Evolutionary conservation across 306 rosid species (phyloP), one percentile per base, ranked within the genome.

Genomic region (Vachellia collinsii): DNA sequence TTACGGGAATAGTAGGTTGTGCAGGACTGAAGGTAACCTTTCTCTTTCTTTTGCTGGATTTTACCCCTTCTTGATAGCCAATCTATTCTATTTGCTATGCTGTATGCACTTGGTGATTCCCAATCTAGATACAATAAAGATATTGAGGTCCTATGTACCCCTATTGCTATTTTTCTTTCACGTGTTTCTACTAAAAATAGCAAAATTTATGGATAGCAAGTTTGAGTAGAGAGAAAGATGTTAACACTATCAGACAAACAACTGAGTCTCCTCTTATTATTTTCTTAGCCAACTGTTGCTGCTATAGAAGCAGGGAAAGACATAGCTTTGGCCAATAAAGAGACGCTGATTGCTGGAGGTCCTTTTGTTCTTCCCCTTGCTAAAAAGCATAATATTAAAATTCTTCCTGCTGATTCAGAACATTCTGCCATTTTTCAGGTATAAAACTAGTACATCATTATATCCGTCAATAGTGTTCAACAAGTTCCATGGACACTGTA

Each of bases 361-460:
- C 98, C 99, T 73, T 95, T 95, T 85, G 97, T 95, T 80, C 98
- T 95, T 81, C 99, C 99, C 83, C 98, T 95, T 75, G 99, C 99
- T n/a, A 88, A 76, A 72, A 92, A 95, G 89, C 98, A 95, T 81
- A 92, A 92, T 22, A 89, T 95, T 46, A 95, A 95, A 81, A 95
- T 95, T 78, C 98, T 95, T 85, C 99, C 99, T 19, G 99, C 99
- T 51, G 99, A 95, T 90, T 95, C 99, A 44, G 99, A 95, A 72
- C 99, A 95, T 83, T 95, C 99, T 77, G 99, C 99, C 53, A 93
- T 95, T 82, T 95, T 95, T 87, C 99, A 95, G 99, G 99, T 95
- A 86, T 42, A 58, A 20, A 63, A 80, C 47, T 95, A 86, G 39
- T 63, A 19, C 59, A 80, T 50, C 43, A 10, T 8, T 44, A 74